Evolutionary conservation across 2,329 filamentous ascomycete species (phyloP).

Genomic region (Tolypocladium guangdongense): DNA sequence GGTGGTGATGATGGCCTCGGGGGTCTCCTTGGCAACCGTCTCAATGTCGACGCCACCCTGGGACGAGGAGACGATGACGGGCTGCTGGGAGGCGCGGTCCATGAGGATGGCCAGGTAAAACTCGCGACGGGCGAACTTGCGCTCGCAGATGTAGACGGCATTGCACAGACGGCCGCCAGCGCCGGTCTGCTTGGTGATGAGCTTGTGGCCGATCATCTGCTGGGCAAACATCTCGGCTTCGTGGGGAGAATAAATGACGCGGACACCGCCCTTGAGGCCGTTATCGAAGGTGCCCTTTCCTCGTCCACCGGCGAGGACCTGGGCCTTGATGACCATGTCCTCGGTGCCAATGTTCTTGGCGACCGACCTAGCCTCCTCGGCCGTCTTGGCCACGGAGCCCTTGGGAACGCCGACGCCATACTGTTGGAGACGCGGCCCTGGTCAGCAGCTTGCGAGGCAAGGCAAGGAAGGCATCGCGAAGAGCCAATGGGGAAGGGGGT

Average conservation of each 20-base stretch:
- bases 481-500: conserved; percentile 6
- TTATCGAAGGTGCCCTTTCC: conserved; percentile 98
- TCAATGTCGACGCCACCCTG: conserved; percentile 99
- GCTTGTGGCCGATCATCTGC: conserved; percentile 99
- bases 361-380: conserved; percentile 81
- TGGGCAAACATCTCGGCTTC: conserved; percentile 95
- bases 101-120: conserved; percentile 99
- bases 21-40: conserved; percentile 94
- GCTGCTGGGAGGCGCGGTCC: conserved; percentile 84
- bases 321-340: conserved; percentile 99
- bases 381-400: conserved; percentile 72
- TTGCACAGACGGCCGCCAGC: conserved; percentile 89
- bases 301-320: conserved; percentile 94
- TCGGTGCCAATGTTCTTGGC: conserved; percentile 86
- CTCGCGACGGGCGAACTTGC: conserved; percentile 97
- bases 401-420: conserved; percentile 92
- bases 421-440: conserved; percentile 30
- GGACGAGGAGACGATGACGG: conserved; percentile 94
- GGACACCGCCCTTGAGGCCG: conserved; percentile 95
- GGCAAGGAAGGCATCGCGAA: not conserved
- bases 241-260: conserved; percentile 96
- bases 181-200: conserved; percentile 98
- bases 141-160: conserved; percentile 97
- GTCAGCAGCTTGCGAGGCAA: conserved; percentile 4
- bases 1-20: conserved; percentile 89